Base-by-base conservation (phyloP, 192 early-diverging fungal genomes). In the Backusella tuberculispora region DNA sequence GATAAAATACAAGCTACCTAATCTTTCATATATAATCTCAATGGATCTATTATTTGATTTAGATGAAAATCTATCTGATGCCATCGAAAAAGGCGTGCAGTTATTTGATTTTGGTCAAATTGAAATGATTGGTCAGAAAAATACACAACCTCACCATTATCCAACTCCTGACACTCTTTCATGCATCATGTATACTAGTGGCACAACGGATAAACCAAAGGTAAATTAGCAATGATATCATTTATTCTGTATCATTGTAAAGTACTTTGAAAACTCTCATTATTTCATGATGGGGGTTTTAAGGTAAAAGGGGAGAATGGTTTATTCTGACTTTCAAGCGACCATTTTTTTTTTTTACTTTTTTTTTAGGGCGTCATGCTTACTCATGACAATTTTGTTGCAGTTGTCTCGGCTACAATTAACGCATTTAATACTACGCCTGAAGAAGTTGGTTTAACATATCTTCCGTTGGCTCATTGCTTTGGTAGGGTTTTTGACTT, bases 381-480 rank as follows among this genome's bases (percentile, higher is more conserved):
- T 41, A 84, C 88, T 74, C 94, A 97, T 73, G 74, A 83, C 37
- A 96, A 95, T 77, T 79, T 90, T 40, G 78, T 88, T 19, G 74
- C 90, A 71, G 86, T 83, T 69, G 29, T 83, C 12, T 77, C 83
- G 3, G 75, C 74, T 34, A 70, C 46, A 17, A 41, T 46, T 6
- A 19, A 37, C 15, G 64, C 29, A 17, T 53, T 78, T 38, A 48
- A 46, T 63, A 72, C 38, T 24, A 60, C 19, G 38, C 37, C 24
- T 13, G 72, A 77, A 42, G 78, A 82, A 66, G 48, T 71, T 26
- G 64, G 46, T 19, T 76, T 93, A 50, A 90, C 87, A 13, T 93
- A 94, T 74, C 84, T 98, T 7, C 96, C 98, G 17, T 79, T 98
- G 40, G 92, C 95, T 7, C 95, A 99, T 80, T 89, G 96, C 46